Evolutionary conservation across 2,329 filamentous ascomycete species (phyloP), one percentile per base, ranked within the genome.

Genomic region (Leptographium radiaticola): DNA sequence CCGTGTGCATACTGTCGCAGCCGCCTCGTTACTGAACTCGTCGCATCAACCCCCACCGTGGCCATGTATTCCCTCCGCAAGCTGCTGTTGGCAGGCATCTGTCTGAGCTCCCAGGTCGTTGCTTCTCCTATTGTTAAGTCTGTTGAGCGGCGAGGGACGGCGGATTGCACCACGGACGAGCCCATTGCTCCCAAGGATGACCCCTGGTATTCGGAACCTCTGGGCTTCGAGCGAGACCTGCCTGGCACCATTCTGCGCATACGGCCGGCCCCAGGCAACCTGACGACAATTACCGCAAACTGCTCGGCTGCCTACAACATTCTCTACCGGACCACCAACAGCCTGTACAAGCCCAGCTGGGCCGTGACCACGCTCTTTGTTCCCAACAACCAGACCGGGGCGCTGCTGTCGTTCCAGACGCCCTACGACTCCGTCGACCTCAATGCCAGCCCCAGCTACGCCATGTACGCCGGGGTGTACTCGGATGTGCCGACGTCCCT

Each of bases 361-460:
- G 67, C 69, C 0, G 67, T 71, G 2, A 70, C 69, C 0, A 70
- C 68, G 0, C 56, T 72, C 0, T 64, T 68, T 6, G 44, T 68
- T 0, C 67, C 67, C 39, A 16, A 47, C 15, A 40, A 50, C 3
- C 1, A 7, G 9, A 47, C 53, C 44, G 53, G 56, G 31, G 56
- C 59, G 10, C 53, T 73, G 8, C 60, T 74, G 1, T 72, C 70
- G 0, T 73, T 70, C 59, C 71, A 73, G 60, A 62, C 69, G 6
- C 61, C 70, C 0, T 65, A 70, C 50, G 63, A 74, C 51, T 67
- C 68, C 9, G 66, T 68, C 11, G 62, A 66, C 31, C 59, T 71
- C 18, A 65, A 74, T 30, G 60, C 62, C 6, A 65, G 64, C 57
- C 73, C 64, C 40, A 71, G 65, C 38, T 73, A 68, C 52, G 51